Evolutionary conservation across 2,329 filamentous ascomycete species (phyloP), one percentile per base, ranked within the genome.

Genomic region (Aspergillus versicolor): DNA sequence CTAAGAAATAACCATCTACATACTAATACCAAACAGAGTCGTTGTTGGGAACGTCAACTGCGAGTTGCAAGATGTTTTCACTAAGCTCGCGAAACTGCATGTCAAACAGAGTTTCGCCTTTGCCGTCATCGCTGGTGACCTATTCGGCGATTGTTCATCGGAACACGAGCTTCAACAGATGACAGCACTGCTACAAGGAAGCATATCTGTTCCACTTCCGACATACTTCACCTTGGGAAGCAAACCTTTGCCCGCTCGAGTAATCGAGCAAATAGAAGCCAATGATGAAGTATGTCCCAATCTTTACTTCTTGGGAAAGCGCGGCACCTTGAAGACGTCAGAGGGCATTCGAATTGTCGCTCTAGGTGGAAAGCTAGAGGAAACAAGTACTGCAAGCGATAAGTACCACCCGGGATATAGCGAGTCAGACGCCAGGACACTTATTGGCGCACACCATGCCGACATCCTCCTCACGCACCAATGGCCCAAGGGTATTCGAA

Each of bases 181-280:
- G 5, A 76, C 80, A 11, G 81, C 84, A 9, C 82, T 99, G 3
- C 75, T 97, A 1, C 76, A 84, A 24, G 91, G 91, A n/a, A 80
- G 83, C 11, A 87, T 96, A 52, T 70, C 80, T 21, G 80, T 97
- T 4, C 88, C 92, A 3, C 78, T 97, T 1, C 88, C 92, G 1
- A 95, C 89, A 8, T 99, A 99, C 77, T 99, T 97, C 72, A 91
- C 90, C 3, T 81, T 96, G 59, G 92, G 90, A 64, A 86, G 80
- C 38, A 81, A 81, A 46, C 77, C 87, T n/a, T 80, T 99, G 5
- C 94, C 94, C 0, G 74, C 80, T 3, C 77, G 79, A 30, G 84
- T 97, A 21, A 79, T 89, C 19, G 84, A 89, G 67, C 92, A 87
- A 70, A 82, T 97, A 52, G 83, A 91, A 68, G 82, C 83, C 34